Base-by-base conservation (phyloP, 1,284 basidiomycete species). In the Microbotryomycetes sp. region DNA sequence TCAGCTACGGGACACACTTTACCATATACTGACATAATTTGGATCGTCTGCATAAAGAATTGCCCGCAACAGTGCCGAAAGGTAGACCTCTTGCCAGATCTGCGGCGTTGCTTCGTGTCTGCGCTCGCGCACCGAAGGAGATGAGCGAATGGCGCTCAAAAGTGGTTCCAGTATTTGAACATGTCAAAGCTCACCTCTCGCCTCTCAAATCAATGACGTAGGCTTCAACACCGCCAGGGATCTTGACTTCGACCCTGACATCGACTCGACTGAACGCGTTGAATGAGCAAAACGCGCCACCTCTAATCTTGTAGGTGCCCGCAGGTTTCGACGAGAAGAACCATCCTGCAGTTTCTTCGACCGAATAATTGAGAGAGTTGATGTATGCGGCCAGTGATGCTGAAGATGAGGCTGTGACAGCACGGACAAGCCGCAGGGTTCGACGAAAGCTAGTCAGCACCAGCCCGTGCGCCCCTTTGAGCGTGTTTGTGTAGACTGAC, bases 221-320 rank as follows among this genome's bases (percentile, higher is more conserved):
- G 7, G 94, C 89, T 70, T 88, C 85, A 2, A 99, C 96, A 26
- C 93, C 93, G 48, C 94, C 94, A 0, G 96, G 96, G 56, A 98
- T 98, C 77, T 94, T 94, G 61, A 97, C 96, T 69, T 98, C 94
- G 6, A 99, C 93, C 48, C 94, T 84, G 26, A 98, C 86, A 73
- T 99, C 96, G 45, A 98, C 89, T 23, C 96, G 81, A 47, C 92
- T 94, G 75, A 99, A 98, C 16, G 96, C 96, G 75, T 99, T 96
- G 80, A 97, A 99, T 77, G 92, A 90, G 87, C 94, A 99, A 76
- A 92, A 99, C 54, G 88, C 92, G 5, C 96, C 96, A 71, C 87
- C 89, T 67, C 87, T 83, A 45, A 98, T 88, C 76, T 93, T 94
- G 58, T 60, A 69, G 1, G 58, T 54, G 88, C 91, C 97, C n/a